Base-by-base conservation (phyloP, 164 flowering plant genomes). In the Cinnamomum chago region DNA sequence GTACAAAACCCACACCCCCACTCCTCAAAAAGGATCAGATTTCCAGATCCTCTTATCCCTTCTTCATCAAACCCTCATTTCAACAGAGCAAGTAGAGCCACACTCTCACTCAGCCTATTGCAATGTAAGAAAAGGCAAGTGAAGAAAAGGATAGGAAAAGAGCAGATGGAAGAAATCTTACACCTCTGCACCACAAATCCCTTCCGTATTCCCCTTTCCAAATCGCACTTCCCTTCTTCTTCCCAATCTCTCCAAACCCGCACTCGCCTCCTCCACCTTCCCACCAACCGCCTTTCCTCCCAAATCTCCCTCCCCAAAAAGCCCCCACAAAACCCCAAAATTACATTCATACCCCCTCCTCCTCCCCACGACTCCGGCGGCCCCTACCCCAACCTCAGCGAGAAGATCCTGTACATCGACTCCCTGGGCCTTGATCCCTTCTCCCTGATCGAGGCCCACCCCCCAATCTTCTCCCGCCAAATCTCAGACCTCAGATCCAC, bases 351-450 rank as follows among this genome's bases (percentile, higher is more conserved):
- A 17, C 60, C 77, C 23, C 76, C 74, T 22, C 23, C 40, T 66
- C 73, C 12, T 22, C 40, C 30, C 15, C 35, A 30, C 35, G 35
- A 30, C 35, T 3, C 35, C 35, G 35, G 35, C 35, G 60, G 11
- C 23, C 24, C 52, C 62, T 67, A 52, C 74, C 58, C 74, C 20
- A 78, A 71, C 17, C 89, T 92, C 79, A 84, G 83, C 30, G 92
- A 90, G n/a, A 90, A 90, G 73, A 68, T 88, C 71, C 87, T 93
- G 66, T 95, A 80, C 84, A 78, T 95, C 3, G 99, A 95, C 66
- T 93, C 99, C 67, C 75, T 89, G 15, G 97, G 99, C 25, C 73
- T 95, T 5, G 99, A 95, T 81, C 78, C 86, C 73, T 70, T 90
- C 81, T 74, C 86, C 70, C 76, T 90, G 65, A 77, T 91, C 67